phyloP scores from a whole-genome alignment of 768 basidiomycete species.

The Rhizopogon sp. region DNA sequence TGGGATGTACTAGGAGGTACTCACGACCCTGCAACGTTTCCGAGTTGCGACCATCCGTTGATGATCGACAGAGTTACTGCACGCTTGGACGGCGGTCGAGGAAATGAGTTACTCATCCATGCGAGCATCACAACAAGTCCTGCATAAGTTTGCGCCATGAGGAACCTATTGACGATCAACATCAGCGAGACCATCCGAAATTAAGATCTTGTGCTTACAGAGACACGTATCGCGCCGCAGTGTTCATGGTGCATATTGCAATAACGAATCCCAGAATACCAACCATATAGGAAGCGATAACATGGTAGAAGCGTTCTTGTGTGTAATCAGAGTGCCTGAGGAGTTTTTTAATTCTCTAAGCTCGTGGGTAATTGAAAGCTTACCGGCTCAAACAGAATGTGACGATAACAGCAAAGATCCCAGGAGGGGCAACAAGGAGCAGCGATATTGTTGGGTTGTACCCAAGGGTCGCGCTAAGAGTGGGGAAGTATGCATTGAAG shows the following conservation, averaged over 20 bases:
- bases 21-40: slow-evolving; percentile 81
- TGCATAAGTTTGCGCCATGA: slow-evolving; percentile 71
- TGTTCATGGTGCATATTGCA: slow-evolving; percentile 60
- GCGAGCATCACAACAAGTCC: slow-evolving; percentile 62
- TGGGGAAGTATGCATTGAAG: slow-evolving; percentile 83
- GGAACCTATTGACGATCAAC: slow-evolving; percentile 41
- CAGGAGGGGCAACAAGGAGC: slow-evolving; percentile 75
- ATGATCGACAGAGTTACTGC: slow-evolving; percentile 79
- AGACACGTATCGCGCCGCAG: slow-evolving; percentile 58
- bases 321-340: slow-evolving; percentile 62
- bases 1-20: slow-evolving; percentile 33
- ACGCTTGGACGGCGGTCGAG: slow-evolving; percentile 78
- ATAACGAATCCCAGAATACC: slow-evolving; percentile 70
- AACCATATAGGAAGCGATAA: slow-evolving; percentile 41
- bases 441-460: slow-evolving; percentile 59
- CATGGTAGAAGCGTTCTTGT: slow-evolving; percentile 72
- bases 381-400: slow-evolving; percentile 52
- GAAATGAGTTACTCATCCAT: slow-evolving; percentile 56
- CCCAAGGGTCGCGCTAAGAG: slow-evolving; percentile 68
- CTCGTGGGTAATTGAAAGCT: slow-evolving; percentile 2
- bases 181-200: slow-evolving; percentile 3
- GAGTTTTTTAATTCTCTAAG: not conserved
- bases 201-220: slow-evolving; percentile 36
- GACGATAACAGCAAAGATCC: slow-evolving; percentile 51
- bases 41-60: slow-evolving; percentile 78